phyloP scores from a whole-genome alignment of 306 rosid species.

The Gynostemma pentaphyllum region DNA sequence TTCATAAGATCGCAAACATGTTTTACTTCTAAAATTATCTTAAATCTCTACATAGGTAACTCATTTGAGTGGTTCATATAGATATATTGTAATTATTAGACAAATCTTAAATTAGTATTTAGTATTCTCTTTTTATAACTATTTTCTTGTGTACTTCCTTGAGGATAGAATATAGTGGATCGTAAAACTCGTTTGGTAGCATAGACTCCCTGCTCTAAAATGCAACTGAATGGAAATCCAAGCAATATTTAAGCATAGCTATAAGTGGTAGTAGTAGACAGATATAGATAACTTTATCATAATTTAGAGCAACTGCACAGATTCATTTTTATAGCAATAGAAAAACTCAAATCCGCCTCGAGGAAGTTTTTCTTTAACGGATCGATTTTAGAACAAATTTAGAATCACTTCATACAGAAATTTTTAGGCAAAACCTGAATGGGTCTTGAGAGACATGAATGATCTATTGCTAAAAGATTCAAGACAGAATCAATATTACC shows the following conservation, averaged over 20 bases:
- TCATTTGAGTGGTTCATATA: no score
- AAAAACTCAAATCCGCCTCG: background rate
- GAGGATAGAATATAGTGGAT: no score
- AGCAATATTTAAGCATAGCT: background rate
- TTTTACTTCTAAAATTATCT: no score
- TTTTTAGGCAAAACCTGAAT: background rate
- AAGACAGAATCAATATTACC: conserved; percentile 25
- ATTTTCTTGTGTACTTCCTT: no score
- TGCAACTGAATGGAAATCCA: background rate
- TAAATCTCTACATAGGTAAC: no score
- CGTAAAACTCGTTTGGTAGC: no score
- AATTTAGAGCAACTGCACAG: background rate
- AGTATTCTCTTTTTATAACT: no score
- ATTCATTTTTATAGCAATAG: background rate
- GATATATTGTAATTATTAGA: no score
- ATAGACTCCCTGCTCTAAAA: background rate
- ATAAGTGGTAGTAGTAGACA: background rate
- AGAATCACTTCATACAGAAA: background rate
- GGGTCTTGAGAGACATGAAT: background rate
- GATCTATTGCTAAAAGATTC: background rate
- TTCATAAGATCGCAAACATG: no score
- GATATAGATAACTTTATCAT: background rate
- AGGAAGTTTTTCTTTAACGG: background rate
- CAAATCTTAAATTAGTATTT: no score
- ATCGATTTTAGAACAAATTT: background rate